Percentiles rank a stretch among this genome's conserved stretches.
phyloP scores from a whole-genome alignment of 768 basidiomycete species.

The Auricularia sp. region DNA sequence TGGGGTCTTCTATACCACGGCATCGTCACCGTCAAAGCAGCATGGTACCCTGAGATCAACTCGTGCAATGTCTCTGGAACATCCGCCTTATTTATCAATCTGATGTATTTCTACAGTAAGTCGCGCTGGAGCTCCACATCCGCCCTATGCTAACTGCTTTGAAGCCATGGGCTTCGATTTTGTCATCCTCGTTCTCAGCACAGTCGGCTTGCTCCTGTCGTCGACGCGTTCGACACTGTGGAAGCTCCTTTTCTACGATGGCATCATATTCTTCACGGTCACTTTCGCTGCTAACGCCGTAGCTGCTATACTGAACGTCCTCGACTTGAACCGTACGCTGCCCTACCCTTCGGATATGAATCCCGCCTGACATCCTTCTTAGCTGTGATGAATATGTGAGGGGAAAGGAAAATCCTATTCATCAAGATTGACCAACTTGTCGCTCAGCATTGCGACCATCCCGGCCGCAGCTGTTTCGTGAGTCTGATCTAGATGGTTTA shows the following conservation, averaged over 20 bases:
- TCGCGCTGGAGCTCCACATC: slow-evolving; percentile 7
- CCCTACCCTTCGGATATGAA: neutral
- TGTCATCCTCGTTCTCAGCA: slow-evolving; percentile 45
- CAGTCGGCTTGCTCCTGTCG: slow-evolving; percentile 32
- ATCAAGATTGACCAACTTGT: neutral
- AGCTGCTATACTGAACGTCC: slow-evolving; percentile 34
- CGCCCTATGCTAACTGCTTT: neutral
- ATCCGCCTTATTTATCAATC: slow-evolving; percentile 46
- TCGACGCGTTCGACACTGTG: slow-evolving; percentile 52
- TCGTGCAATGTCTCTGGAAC: slow-evolving; percentile 44
- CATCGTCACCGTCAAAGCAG: slow-evolving; percentile 54
- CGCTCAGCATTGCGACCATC: neutral
- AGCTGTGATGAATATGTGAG: slow-evolving; percentile 1
- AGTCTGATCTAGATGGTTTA: neutral
- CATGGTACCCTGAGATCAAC: slow-evolving; percentile 32
- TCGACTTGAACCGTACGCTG: neutral
- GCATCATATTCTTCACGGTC: slow-evolving; percentile 57
- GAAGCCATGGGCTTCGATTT: slow-evolving; percentile 67
- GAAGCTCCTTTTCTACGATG: slow-evolving; percentile 62
- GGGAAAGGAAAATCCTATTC: neutral
- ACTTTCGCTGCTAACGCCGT: slow-evolving; percentile 57
- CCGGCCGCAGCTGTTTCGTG: neutral
- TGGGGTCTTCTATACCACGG: slow-evolving; percentile 60
- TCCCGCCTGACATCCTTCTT: neutral
- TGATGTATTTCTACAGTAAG: slow-evolving; percentile 63